phyloP scores from a whole-genome alignment of 257 asterid species.

The Echium plantagineum region DNA sequence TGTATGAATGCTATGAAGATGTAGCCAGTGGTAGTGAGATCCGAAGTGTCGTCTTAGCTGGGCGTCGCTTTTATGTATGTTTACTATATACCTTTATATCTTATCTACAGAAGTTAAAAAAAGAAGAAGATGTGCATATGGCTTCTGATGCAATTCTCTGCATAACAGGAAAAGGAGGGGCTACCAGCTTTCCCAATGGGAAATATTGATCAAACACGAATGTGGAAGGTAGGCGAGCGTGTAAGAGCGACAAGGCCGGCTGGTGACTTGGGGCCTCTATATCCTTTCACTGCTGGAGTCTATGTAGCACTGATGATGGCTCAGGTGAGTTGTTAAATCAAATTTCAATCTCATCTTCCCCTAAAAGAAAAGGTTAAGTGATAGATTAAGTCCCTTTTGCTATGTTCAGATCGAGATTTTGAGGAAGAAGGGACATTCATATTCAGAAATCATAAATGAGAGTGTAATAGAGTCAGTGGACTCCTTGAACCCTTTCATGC shows the following conservation, averaged over 20 bases:
- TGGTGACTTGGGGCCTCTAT: conserved; percentile 79
- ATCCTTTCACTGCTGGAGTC: conserved; percentile 93
- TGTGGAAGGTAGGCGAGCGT: conserved; percentile 90
- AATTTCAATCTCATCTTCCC: not conserved
- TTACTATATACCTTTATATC: not conserved
- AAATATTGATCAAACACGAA: conserved; percentile 77
- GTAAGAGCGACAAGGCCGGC: conserved; percentile 62
- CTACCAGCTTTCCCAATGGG: conserved; percentile 96
- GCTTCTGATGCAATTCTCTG: not conserved
- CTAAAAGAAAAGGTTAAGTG: not conserved
- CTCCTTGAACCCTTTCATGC: conserved; percentile 93
- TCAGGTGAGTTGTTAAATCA: conserved; percentile 36
- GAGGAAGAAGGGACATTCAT: conserved; percentile 94
- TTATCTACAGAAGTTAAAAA: not conserved
- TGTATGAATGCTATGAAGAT: conserved; percentile 93
- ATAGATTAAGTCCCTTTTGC: not conserved
- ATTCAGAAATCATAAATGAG: conserved; percentile 87
- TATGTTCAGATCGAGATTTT: conserved; percentile 61
- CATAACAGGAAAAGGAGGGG: conserved; percentile 42
- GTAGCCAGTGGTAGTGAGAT: conserved; percentile 93
- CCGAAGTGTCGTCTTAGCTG: conserved; percentile 91
- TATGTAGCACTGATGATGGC: conserved; percentile 89
- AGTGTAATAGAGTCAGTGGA: conserved; percentile 89
- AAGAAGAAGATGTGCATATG: not conserved
- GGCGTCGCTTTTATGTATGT: conserved; percentile 83